A percentile compares a stretch with the other conserved stretches of the same genome.
phyloP scores from a whole-genome alignment of 345 rosid genomes.

The Eucalyptus erythrocorys region DNA sequence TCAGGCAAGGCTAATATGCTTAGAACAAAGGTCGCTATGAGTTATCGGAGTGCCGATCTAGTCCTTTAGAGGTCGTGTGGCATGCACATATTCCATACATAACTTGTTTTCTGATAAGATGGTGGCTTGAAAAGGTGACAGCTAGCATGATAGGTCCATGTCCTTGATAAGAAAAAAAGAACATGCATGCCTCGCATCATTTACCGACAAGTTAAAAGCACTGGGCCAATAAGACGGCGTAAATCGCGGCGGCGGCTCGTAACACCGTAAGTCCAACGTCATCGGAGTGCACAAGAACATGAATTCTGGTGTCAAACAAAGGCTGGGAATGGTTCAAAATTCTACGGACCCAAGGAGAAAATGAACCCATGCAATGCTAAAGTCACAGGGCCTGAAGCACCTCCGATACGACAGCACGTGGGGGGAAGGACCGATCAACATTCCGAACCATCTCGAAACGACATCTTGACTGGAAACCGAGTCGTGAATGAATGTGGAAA shows the following conservation, averaged over 20 bases:
- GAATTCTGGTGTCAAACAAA: not conserved
- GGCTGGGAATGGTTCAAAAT: not conserved
- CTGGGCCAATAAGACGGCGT: not conserved
- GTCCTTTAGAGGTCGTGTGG: accelerated
- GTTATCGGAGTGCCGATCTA: not conserved
- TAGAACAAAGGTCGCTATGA: accelerated
- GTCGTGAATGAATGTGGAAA: not conserved
- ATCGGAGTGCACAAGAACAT: not conserved
- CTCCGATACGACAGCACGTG: not conserved
- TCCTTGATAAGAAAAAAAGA: not conserved
- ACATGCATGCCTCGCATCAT: accelerated
- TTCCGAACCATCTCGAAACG: not conserved
- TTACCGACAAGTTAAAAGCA: not conserved
- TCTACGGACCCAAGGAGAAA: not conserved
- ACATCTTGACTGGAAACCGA: not conserved
- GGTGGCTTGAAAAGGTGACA: not conserved
- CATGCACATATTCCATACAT: not conserved
- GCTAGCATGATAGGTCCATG: not conserved
- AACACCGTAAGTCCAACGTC: not conserved
- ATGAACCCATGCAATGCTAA: not conserved
- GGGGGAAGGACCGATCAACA: not conserved
- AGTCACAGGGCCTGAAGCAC: not conserved
- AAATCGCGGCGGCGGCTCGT: not conserved
- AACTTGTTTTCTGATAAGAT: accelerated
- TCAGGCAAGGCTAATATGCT: not conserved